Percentiles rank a stretch among this genome's conserved stretches.
These are phyloP conservation scores for Parathielavia appendiculata DNA, from an alignment of 495 filamentous ascomycete genomes.

Conservation along the genomic window DNA sequence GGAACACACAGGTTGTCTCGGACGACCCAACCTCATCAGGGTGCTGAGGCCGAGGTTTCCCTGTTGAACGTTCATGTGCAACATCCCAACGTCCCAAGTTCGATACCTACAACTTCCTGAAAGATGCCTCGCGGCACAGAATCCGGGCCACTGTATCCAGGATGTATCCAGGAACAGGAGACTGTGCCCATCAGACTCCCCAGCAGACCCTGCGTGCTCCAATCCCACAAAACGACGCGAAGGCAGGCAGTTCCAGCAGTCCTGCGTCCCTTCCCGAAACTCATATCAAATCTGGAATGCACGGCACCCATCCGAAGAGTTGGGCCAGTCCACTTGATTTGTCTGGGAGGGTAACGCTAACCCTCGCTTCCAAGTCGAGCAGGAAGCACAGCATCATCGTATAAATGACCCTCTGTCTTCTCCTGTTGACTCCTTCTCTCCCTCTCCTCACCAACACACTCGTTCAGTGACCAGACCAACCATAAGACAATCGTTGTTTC, in stretches of 20 bases:
- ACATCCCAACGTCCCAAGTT: slow-evolving; percentile 16
- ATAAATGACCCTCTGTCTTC: slow-evolving; percentile 3
- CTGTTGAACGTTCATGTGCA: slow-evolving; percentile 13
- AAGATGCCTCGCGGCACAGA: neutral
- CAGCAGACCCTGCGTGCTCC: neutral
- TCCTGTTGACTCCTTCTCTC: neutral
- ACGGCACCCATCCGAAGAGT: neutral
- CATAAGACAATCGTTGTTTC: slow-evolving; percentile 11
- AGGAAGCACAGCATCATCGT: neutral
- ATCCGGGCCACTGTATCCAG: slow-evolving; percentile 1
- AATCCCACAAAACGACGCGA: no score
- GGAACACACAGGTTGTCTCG: slow-evolving; percentile 5
- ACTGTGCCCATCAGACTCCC: neutral
- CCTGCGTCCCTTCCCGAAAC: neutral
- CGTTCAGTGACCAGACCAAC: slow-evolving; percentile 8
- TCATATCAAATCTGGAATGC: neutral
- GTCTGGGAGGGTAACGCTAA: neutral
- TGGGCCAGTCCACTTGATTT: neutral
- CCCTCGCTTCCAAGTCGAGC: neutral
- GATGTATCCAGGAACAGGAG: slow-evolving; percentile 11
- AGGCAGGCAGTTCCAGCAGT: neutral
- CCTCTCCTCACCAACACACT: slow-evolving; percentile 5
- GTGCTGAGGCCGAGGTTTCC: slow-evolving; percentile 13
- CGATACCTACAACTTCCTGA: neutral
- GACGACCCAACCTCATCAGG: neutral